phyloP scores from a whole-genome alignment of 2,329 filamentous ascomycete genomes.

The Uncinocarpus reesii region DNA sequence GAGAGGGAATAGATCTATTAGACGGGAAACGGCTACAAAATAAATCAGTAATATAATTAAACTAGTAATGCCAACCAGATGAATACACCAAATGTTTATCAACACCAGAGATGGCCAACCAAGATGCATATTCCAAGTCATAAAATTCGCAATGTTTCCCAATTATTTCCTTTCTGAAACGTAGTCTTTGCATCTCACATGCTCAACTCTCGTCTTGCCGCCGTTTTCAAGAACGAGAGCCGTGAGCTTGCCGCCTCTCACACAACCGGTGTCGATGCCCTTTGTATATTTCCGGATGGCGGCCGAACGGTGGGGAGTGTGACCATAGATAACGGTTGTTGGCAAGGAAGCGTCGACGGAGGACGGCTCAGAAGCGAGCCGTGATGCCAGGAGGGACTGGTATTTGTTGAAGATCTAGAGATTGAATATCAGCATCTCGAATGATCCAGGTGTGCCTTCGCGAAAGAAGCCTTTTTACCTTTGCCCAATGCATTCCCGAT shows the following conservation, averaged over 20 bases:
- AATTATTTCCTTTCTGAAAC: neutral
- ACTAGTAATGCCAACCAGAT: too few species aligned
- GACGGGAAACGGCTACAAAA: too few species aligned
- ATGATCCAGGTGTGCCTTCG: constrained; percentile 12
- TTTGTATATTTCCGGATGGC: constrained; percentile 60
- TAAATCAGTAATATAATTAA: too few species aligned
- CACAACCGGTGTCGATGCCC: constrained; percentile 77
- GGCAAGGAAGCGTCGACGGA: constrained; percentile 24
- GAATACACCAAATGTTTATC: too few species aligned
- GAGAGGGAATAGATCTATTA: too few species aligned
- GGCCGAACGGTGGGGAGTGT: constrained; percentile 66
- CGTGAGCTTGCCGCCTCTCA: constrained; percentile 62
- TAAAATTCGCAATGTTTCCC: neutral
- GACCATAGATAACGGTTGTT: constrained; percentile 72
- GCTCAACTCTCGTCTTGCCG: constrained; percentile 33
- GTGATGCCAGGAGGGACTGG: constrained; percentile 22
- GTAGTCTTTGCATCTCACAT: constrained; percentile 33
- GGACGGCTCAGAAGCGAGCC: neutral
- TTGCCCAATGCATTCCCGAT: constrained; percentile 56
- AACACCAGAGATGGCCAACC: neutral
- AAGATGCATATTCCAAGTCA: neutral
- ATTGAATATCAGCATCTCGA: neutral
- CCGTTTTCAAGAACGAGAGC: constrained; percentile 62
- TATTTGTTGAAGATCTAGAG: constrained; percentile 43
- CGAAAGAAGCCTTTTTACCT: constrained; percentile 29